Percentiles rank a stretch among this genome's conserved stretches.
phyloP scores from a whole-genome alignment of 805 yeast genomes.

The Nakazawaea laoshanensis region DNA sequence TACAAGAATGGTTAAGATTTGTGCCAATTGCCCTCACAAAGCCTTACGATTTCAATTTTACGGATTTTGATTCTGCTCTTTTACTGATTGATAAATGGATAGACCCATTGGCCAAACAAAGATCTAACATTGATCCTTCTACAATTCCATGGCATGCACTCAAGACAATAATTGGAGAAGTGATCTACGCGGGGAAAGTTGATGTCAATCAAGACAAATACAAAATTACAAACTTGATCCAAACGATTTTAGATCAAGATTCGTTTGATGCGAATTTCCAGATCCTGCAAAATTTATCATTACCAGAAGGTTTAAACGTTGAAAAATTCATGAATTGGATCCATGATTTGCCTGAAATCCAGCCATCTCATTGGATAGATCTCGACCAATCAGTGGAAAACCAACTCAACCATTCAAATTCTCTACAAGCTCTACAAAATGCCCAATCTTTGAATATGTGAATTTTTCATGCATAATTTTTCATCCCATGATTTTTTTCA shows the following conservation, averaged over 20 bases:
- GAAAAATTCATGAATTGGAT: slow-evolving; percentile 42
- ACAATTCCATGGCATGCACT: slow-evolving; percentile 48
- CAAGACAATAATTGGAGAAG: slow-evolving; percentile 36
- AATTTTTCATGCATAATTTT: too few relatives aligned
- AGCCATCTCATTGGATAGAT: slow-evolving; percentile 48
- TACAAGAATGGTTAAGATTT: slow-evolving; percentile 50
- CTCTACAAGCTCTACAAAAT: too few relatives aligned
- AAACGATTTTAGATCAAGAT: slow-evolving; percentile 25
- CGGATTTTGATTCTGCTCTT: slow-evolving; percentile 53
- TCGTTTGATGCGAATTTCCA: slow-evolving; percentile 35
- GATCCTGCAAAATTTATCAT: slow-evolving; percentile 27
- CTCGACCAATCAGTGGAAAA: slow-evolving; percentile 34
- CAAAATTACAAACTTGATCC: slow-evolving; percentile 26
- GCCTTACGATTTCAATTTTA: slow-evolving; percentile 61
- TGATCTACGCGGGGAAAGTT: slow-evolving; percentile 63
- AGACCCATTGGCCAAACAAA: slow-evolving; percentile 13
- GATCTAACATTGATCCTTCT: slow-evolving; percentile 34
- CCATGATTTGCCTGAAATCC: slow-evolving; percentile 36
- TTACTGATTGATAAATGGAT: slow-evolving; percentile 34
- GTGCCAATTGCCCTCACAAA: slow-evolving; percentile 56
- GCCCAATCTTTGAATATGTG: too few relatives aligned
- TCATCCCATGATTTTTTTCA: too few relatives aligned
- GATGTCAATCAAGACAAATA: slow-evolving; percentile 31
- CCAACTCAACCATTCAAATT: too few relatives aligned
- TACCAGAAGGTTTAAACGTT: slow-evolving; percentile 38